Evolutionary conservation across 192 early-diverging fungal genomes (phyloP), one percentile per base, ranked within the genome.

Genomic region (Coemansia sp.): DNA sequence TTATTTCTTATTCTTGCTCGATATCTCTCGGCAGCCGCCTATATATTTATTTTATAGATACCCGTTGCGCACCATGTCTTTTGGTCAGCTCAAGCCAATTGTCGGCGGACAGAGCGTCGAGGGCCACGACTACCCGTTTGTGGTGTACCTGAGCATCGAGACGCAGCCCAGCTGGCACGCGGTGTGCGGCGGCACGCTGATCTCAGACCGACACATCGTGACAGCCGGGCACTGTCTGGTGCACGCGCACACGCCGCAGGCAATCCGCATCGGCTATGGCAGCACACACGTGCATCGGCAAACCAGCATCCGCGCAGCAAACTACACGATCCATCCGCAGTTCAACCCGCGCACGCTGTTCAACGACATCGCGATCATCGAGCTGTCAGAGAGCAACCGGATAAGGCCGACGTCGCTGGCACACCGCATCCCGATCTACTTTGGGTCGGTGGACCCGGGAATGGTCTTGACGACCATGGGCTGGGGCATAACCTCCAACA

Each of bases 201-300:
- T 83, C 14, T 76, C 77, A 1, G 11, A 46, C 10, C 36, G 50
- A 1, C 72, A 74, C 60, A 61, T 83, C 1, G 53, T 83, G 10
- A 83, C 82, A 0, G 82, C 82, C 1, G 82, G 64, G 0, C 82
- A 83, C 59, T 83, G 82, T 50, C 62, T 83, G 6, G 25, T 57
- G 55, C 63, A 63, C 20, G 64, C 64, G 28, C 65, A 62, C 7
- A 30, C 55, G 3, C 28, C 65, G 4, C 4, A 34, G 14, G 24
- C 62, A 24, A 50, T 75, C 3, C 55, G 50, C 13, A 30, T 81
- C 22, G 72, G 69, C 4, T 61, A 64, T 14, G 78, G 78, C 20
- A 34, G 63, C 57, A 16, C 75, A 6, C 42, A 58, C 22, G 39
- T 64, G 7, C 27, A 50, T 29, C 14, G 36, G 52, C 75, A 78